Evolutionary conservation across 768 basidiomycete species (phyloP), one percentile per base, ranked within the genome.

Genomic region (Psilocybe tampanensis): DNA sequence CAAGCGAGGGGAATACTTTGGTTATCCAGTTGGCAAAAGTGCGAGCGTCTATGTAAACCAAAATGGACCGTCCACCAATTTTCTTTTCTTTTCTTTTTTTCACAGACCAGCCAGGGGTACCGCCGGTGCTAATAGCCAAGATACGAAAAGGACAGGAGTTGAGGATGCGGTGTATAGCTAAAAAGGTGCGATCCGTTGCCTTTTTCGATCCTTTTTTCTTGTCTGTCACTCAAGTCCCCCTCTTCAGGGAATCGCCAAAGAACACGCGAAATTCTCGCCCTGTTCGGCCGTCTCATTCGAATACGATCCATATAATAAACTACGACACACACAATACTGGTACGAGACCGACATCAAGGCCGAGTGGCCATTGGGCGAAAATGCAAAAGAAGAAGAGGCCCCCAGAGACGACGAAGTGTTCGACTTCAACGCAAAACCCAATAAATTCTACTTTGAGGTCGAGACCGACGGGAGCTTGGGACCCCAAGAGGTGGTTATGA

Each of bases 201-300:
- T 54, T 42, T 34, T 47, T 29, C 34, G 17, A 11, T 39, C 13
- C 19, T 44, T 18, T 47, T 8, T n/a, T 44, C 44, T 21, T 39
- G 29, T n/a, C n/a, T n/a, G n/a, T n/a, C 44, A 39, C 44, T 39
- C 47, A 52, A 36, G 42, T 47, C n/a, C n/a, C n/a, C 29, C 9
- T 23, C 21, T 60, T 18, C 66, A 98, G 96, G 96, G 96, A 41
- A 89, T 97, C 58, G 94, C 96, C 3, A 98, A 98, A 78, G 94
- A 97, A 70, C 97, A 99, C 68, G 95, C 97, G 12, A 99, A 99
- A 75, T 99, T 96, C 94, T 96, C 94, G 0, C 96, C 97, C 12
- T 92, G 95, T 58, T 91, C 94, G 1, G 94, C 97, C 8, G 88
- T 99, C 17, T 86, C 89, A 8, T 98, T 96, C 62, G 97, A 99